phyloP scores from a whole-genome alignment of 257 asterid species.

The Cynanchum wilfordii region DNA sequence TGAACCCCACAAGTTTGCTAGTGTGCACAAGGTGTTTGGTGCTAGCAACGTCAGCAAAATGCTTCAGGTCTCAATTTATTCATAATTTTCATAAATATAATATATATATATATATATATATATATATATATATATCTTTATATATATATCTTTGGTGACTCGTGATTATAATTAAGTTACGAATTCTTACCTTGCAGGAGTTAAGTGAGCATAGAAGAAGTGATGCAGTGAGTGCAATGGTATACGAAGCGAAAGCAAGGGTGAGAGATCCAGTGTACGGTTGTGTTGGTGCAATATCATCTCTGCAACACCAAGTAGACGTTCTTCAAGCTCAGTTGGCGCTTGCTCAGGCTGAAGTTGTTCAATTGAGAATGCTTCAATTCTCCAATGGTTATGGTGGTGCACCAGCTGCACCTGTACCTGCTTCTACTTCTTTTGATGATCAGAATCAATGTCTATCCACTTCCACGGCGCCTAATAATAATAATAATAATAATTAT shows the following conservation, averaged over 20 bases:
- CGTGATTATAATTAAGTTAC: too few species aligned
- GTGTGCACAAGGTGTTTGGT: constrained; percentile 63
- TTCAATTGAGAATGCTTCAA: constrained; percentile 78
- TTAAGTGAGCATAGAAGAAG: constrained; percentile 60
- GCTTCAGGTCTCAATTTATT: constrained; percentile 13
- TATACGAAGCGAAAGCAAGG: constrained; percentile 80
- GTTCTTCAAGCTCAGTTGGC: constrained; percentile 79
- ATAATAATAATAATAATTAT: not conserved
- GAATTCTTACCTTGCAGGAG: too few species aligned
- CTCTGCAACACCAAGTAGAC: constrained; percentile 66
- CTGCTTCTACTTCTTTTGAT: not conserved
- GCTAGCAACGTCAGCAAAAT: constrained; percentile 28
- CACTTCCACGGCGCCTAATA: not conserved
- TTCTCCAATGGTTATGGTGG: not conserved
- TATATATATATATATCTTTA: not conserved
- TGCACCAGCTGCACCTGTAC: not conserved
- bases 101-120: not conserved
- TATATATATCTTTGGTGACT: too few species aligned
- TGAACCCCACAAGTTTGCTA: constrained; percentile 60
- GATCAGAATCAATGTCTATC: not conserved
- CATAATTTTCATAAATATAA: too few species aligned
- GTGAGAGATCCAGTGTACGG: constrained; percentile 87
- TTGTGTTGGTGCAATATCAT: constrained; percentile 83
- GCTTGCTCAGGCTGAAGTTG: constrained; percentile 74
- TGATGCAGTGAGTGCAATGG: constrained; percentile 86